A percentile compares a stretch with the other conserved stretches of the same genome.
Evolutionary conservation across 108 stramenopile species (phyloP).

Genomic region (Conticribra guillardii): DNA sequence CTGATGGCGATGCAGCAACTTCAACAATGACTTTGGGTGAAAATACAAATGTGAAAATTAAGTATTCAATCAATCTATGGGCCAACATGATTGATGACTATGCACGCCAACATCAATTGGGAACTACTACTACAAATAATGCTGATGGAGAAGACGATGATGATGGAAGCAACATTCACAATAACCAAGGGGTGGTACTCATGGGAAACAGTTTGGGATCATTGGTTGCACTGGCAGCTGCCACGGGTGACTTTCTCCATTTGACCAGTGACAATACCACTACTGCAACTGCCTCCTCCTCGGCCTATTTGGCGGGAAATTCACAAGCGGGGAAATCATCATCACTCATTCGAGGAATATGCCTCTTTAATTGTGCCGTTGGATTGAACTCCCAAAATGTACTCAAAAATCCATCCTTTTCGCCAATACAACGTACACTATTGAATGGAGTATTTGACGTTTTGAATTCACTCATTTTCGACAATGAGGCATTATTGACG

Average conservation of each 20-base stretch:
- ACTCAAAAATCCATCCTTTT: conserved; percentile 44
- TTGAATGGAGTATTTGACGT: conserved; percentile 52
- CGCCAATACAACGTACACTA: conserved; percentile 29
- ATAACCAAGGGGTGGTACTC: conserved; percentile 46
- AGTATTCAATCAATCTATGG: conserved; percentile 75
- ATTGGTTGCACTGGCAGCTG: conserved; percentile 61
- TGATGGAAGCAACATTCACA: no score
- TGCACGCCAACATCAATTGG: conserved; percentile 33
- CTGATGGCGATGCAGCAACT: no score
- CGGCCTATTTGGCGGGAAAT: conserved; percentile 31
- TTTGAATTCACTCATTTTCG: conserved; percentile 56
- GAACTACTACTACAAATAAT: no score
- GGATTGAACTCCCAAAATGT: conserved; percentile 69
- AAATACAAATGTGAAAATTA: conserved; percentile 14
- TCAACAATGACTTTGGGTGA: conserved; percentile 8
- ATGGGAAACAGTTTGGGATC: conserved; percentile 71
- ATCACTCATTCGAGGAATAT: conserved; percentile 49
- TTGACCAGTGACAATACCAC: neutral
- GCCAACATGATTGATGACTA: conserved; percentile 68
- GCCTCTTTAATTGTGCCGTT: conserved; percentile 70
- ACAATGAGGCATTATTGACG: conserved; percentile 46
- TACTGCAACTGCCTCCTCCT: no score
- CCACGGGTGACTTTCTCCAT: conserved; percentile 59
- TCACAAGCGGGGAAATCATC: neutral
- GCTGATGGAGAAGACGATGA: no score